A percentile compares a stretch with the other conserved stretches of the same genome.
These are phyloP conservation scores for Adansonia gregorii DNA, from an alignment of 441 rosid species.

Conservation along the genomic window DNA sequence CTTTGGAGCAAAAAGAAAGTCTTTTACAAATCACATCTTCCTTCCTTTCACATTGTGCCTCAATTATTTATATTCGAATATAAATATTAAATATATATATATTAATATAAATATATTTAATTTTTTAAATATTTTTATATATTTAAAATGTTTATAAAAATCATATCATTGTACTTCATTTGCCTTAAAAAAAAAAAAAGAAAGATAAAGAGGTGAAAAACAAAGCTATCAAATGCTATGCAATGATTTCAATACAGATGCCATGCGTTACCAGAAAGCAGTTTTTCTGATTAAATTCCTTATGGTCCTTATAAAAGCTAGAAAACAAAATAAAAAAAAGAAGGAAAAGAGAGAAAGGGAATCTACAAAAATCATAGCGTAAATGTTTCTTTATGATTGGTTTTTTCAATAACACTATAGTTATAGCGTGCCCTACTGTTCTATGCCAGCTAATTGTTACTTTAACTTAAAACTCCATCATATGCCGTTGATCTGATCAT, in stretches of 20 bases:
- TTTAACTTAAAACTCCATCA: neutral
- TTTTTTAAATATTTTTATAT: no score
- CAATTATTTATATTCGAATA: no score
- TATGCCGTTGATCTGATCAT: slow-evolving; percentile 28
- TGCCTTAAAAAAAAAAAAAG: neutral
- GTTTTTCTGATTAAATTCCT: slow-evolving; percentile 35
- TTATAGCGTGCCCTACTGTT: slow-evolving; percentile 25
- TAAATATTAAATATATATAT: no score
- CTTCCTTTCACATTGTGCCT: slow-evolving; percentile 26
- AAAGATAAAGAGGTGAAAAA: slow-evolving; percentile 35
- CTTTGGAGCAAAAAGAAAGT: slow-evolving; percentile 42
- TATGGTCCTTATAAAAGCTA: slow-evolving; percentile 31
- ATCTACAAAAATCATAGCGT: slow-evolving; percentile 32
- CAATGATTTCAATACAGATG: slow-evolving; percentile 49
- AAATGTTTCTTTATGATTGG: slow-evolving; percentile 33
- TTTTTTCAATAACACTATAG: slow-evolving; percentile 30
- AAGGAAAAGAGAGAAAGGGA: slow-evolving; percentile 20
- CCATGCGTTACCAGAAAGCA: slow-evolving; percentile 61
- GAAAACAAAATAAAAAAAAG: slow-evolving; percentile 24
- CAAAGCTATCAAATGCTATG: slow-evolving; percentile 48
- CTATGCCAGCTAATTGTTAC: slow-evolving; percentile 26
- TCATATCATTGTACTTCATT: no score
- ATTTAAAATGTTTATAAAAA: no score
- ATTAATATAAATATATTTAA: no score
- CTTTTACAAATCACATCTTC: slow-evolving; percentile 39